Conservation (phyloP, 371 early-diverging fungal genomes). For the Mucor mucedo region DNA sequence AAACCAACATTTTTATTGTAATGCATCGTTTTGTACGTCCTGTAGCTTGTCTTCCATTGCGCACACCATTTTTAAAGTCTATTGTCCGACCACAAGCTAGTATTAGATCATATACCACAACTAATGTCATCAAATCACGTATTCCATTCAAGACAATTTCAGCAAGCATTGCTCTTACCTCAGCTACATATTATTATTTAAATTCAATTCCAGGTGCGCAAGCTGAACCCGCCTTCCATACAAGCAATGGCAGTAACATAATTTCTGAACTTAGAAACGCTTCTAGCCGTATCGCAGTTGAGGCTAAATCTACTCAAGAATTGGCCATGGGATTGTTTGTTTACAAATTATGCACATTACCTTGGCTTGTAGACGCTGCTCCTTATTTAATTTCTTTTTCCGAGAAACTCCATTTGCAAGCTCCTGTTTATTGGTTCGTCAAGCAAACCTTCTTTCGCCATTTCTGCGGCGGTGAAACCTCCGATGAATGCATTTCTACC, state of each 20-base stretch:
- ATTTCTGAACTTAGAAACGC: constrained; percentile 33
- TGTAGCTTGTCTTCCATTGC: constrained; percentile 11
- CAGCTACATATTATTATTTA: constrained; percentile 22
- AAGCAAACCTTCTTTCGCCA: constrained; percentile 88
- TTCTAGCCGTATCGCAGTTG: constrained; percentile 52
- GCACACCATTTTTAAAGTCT: constrained; percentile 6
- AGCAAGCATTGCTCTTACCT: constrained; percentile 27
- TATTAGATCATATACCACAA: constrained; percentile 12
- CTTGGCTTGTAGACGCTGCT: constrained; percentile 70
- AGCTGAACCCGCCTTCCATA: constrained; percentile 23
- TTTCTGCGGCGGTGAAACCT: constrained; percentile 94
- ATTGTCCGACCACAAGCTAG: constrained; percentile 4
- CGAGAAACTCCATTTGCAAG: constrained; percentile 62
- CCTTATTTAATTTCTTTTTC: constrained; percentile 67
- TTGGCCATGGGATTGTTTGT: constrained; percentile 78
- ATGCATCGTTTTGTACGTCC: constrained; percentile 32
- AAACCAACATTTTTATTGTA: background rate
- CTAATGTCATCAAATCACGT: constrained; percentile 2
- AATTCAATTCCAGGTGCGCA: constrained; percentile 9
- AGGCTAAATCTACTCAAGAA: constrained; percentile 62
- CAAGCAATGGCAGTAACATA: constrained; percentile 17
- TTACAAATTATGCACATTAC: constrained; percentile 73
- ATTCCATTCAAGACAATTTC: constrained; percentile 36
- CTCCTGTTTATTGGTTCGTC: constrained; percentile 71
- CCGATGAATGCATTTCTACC: constrained; percentile 82